Percentiles rank a stretch among this genome's conserved stretches.
Evolutionary conservation across 352 stramenopile genomes (phyloP).

Genomic region (Globisporangium cederbergense): DNA sequence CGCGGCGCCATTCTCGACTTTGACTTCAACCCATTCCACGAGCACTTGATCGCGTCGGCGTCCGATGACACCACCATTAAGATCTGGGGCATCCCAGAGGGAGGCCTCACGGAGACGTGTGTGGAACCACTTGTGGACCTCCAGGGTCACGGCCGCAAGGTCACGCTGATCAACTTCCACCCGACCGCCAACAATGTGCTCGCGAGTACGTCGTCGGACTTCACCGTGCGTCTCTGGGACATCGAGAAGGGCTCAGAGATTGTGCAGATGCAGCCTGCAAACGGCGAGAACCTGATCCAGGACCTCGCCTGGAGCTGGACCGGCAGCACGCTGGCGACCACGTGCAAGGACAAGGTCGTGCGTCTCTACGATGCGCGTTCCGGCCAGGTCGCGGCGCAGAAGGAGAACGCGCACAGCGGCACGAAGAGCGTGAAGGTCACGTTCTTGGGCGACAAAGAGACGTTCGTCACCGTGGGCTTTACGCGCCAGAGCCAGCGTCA

Average conservation of each 20-base stretch:
- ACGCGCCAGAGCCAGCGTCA: conserved; percentile 94
- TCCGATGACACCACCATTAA: conserved; percentile 98
- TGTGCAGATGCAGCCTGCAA: conserved; percentile 68
- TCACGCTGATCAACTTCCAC: conserved; percentile 98
- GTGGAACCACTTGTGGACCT: conserved; percentile 96
- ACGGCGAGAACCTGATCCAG: conserved; percentile 93
- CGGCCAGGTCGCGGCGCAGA: conserved; percentile 64
- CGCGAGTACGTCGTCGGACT: conserved; percentile 93
- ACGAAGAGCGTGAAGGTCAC: conserved; percentile 97
- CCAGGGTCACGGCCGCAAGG: conserved; percentile 92
- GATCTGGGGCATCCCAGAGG: conserved; percentile 95
- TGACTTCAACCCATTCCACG: conserved; percentile 99
- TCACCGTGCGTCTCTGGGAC: conserved; percentile 98
- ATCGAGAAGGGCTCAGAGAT: conserved; percentile 95
- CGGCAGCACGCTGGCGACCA: conserved; percentile 92
- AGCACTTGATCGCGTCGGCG: conserved; percentile 94
- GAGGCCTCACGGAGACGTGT: conserved; percentile 92
- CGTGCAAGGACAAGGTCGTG: conserved; percentile 99
- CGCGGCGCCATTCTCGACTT: conserved; percentile 97
- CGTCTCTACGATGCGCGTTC: conserved; percentile 95
- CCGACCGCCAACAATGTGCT: conserved; percentile 97
- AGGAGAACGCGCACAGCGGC: conserved; percentile 94
- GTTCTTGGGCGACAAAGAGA: conserved; percentile 94
- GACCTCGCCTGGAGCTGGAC: conserved; percentile 98
- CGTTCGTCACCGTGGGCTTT: conserved; percentile 97